Evolutionary conservation across 257 asterid species (phyloP), one percentile per base, ranked within the genome.

Genomic region (Jasminum sambac): DNA sequence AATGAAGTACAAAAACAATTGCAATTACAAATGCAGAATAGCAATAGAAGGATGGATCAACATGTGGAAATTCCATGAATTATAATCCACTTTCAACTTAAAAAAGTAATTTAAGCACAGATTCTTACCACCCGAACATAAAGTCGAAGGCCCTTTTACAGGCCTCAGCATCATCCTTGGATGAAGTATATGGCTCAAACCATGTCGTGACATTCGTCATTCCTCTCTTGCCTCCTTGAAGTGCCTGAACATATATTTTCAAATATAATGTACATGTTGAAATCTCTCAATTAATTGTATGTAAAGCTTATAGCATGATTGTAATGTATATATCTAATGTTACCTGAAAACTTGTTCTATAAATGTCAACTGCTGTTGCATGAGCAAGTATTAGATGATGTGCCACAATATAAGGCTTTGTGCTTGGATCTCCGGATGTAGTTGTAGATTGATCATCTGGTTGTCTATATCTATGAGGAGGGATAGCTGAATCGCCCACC

Each of bases 181-280:
- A 26, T 23, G 72, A 78, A 58, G 40, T n/a, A 2, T 64, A 61
- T 0, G 84, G 79, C 72, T 72, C 78, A 52, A 61, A 76, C 76
- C 78, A 80, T 40, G 70, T 73, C 2, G 67, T 12, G 2, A 66
- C 67, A 6, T 74, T 40, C 5, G 82, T 77, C 0, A 81, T 74
- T 11, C 85, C 82, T 7, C 74, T 81, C 60, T 74, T 74, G 19
- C 85, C 85, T 17, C 66, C 74, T 71, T 81, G 85, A 63, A 19
- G 16, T 55, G 8, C 37, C 80, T 77, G 39, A 19, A 66, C 9
- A 60, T 10, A 23, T 17, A 3, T n/a, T n/a, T n/a, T n/a, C n/a
- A n/a, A n/a, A 19, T 0, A 30, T 30, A 30, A 30, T 30, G 36
- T 30, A 30, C 36, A 30, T 30, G 1, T 1, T 1, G 36, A 30